Evolutionary conservation across 192 early-diverging fungal species (phyloP).

Genomic region (Coemansia sp.): DNA sequence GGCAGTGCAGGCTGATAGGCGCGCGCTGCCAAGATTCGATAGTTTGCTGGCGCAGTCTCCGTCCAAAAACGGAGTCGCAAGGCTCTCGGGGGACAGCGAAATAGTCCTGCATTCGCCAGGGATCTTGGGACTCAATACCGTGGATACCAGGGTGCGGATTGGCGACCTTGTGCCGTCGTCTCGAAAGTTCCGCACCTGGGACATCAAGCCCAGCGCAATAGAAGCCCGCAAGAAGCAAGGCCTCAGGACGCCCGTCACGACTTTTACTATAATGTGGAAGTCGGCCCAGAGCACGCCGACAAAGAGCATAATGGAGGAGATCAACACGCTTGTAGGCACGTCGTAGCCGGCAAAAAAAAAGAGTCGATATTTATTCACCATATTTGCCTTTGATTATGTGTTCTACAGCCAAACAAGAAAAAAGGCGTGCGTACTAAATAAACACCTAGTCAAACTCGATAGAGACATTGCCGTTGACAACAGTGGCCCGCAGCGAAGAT

Average conservation of each 20-base stretch:
- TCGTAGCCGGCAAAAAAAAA: no score
- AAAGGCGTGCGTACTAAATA: neutral
- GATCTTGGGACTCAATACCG: conserved; percentile 33
- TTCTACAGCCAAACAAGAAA: neutral
- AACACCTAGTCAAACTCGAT: conserved; percentile 37
- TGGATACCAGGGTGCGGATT: conserved; percentile 18
- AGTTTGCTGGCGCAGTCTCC: conserved; percentile 23
- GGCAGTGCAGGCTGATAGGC: conserved; percentile 18
- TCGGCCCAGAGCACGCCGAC: conserved; percentile 18
- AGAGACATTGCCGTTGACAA: conserved; percentile 33
- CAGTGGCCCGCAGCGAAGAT: conserved; percentile 29
- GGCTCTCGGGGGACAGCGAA: conserved; percentile 18
- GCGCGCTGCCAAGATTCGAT: conserved; percentile 50
- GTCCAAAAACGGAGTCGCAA: neutral
- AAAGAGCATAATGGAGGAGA: conserved; percentile 35
- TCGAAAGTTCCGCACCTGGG: conserved; percentile 38
- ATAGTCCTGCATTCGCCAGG: conserved; percentile 43
- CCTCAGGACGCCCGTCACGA: conserved; percentile 16
- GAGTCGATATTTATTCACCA: neutral
- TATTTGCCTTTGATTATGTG: neutral
- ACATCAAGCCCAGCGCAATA: conserved; percentile 15
- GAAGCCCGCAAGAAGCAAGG: conserved; percentile 15
- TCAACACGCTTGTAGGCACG: conserved; percentile 32
- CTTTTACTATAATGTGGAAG: conserved; percentile 50
- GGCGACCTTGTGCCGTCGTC: conserved; percentile 29